These are phyloP conservation scores for Sphaceloma murrayae DNA, from an alignment of 2,329 filamentous ascomycete genomes.

Conservation along the genomic window DNA sequence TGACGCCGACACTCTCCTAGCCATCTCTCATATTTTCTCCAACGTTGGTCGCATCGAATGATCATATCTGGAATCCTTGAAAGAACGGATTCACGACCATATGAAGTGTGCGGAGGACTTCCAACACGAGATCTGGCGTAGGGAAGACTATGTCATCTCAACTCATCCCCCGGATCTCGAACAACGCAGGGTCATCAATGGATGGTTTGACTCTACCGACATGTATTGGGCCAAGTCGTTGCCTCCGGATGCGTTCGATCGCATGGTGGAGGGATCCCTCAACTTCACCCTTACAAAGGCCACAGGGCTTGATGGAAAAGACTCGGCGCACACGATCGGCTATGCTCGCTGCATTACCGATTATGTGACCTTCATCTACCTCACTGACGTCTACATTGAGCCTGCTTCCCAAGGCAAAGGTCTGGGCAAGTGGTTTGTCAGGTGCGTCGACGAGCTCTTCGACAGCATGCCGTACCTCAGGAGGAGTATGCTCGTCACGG, in stretches of 20 bases:
- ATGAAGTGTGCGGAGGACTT: neutral
- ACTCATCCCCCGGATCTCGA: neutral
- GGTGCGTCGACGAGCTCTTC: conserved; percentile 18
- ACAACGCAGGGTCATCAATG: neutral
- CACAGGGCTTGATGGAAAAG: conserved; percentile 17
- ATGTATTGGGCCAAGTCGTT: conserved; percentile 27
- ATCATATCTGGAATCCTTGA: no score
- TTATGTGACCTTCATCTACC: conserved; percentile 22
- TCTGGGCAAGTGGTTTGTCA: conserved; percentile 23
- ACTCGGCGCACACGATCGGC: conserved; percentile 19
- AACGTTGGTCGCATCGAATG: no score
- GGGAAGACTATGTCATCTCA: conserved; percentile 1
- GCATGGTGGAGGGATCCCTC: conserved; percentile 24
- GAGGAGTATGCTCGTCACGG: conserved; percentile 5
- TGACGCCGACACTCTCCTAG: neutral
- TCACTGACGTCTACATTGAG: conserved; percentile 24
- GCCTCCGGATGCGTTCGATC: conserved; percentile 18
- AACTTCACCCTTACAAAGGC: conserved; percentile 26
- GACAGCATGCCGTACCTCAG: conserved; percentile 14
- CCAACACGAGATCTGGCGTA: neutral
- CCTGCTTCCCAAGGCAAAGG: conserved; percentile 19
- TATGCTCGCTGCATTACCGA: conserved; percentile 25
- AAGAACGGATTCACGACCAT: no score
- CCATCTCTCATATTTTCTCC: neutral
- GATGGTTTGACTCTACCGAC: conserved; percentile 22